Conservation (phyloP, 768 basidiomycete genomes). For the Brasilioporus rufonigricans region DNA sequence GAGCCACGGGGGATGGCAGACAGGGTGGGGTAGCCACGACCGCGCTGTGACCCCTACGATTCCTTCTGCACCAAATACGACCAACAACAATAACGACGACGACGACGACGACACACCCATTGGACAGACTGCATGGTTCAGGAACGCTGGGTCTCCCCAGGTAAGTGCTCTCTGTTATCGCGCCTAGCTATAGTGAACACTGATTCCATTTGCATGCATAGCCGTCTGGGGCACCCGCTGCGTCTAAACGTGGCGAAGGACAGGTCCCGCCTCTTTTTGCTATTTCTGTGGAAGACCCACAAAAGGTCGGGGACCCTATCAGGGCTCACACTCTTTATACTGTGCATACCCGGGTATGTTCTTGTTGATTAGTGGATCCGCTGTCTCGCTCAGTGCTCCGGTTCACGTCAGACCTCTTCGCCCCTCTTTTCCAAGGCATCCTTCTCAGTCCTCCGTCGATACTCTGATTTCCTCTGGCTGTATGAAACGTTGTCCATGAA, state of each 20-base stretch:
- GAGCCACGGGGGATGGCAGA: slow-evolving; percentile 51
- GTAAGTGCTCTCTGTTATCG: slow-evolving; percentile 1
- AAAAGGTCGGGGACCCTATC: slow-evolving; percentile 95
- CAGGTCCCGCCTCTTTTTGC: slow-evolving; percentile 69
- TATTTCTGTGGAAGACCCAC: slow-evolving; percentile 95
- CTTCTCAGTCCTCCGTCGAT: slow-evolving; percentile 94
- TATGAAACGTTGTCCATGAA: slow-evolving; percentile 85
- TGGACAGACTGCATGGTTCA: slow-evolving; percentile 41
- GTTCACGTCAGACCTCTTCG: slow-evolving; percentile 66
- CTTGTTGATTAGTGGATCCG: not conserved
- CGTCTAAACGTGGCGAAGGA: slow-evolving; percentile 34
- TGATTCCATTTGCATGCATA: slow-evolving; percentile 7
- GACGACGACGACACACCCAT: slow-evolving; percentile 73
- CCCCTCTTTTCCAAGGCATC: slow-evolving; percentile 76
- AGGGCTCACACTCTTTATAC: slow-evolving; percentile 96
- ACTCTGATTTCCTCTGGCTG: slow-evolving; percentile 97
- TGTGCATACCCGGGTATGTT: slow-evolving; percentile 77
- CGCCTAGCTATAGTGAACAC: not conserved
- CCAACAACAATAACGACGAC: slow-evolving; percentile 42
- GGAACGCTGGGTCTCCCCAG: slow-evolving; percentile 27
- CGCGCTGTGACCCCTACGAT: slow-evolving; percentile 11
- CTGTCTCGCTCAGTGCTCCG: not conserved
- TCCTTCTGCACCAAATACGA: slow-evolving; percentile 21
- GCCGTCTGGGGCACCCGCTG: slow-evolving; percentile 14
- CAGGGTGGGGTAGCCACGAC: slow-evolving; percentile 41